Evolutionary conservation across 805 yeast genomes (phyloP), one percentile per base, ranked within the genome.

Genomic region (Schwanniomyces vanrijiae): DNA sequence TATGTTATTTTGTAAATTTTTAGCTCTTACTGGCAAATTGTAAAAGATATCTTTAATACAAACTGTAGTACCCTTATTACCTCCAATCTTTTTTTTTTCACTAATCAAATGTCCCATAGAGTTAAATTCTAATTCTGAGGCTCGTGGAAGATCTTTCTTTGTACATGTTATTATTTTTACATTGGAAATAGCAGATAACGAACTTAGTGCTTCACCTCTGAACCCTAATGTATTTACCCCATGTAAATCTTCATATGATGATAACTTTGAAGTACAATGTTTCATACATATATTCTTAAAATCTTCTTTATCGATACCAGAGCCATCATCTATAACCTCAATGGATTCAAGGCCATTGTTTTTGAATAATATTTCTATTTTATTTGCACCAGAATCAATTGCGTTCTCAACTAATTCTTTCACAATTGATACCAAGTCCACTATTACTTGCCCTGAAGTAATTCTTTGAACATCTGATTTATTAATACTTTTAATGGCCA

Each of bases 391-490:
- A 0, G 97, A 94, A 67, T 94, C 99, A 5, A 92, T 68, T 25
- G 94, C 71, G 61, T 92, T 92, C 58, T 92, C 99, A 2, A 94
- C 75, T 1, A 91, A 68, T 62, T 92, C 99, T 60, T 92, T 92
- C 25, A 86, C 83, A 0, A 88, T 86, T 0, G 92, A 82, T 0
- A 81, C 73, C 37, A 94, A 66, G 55, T 88, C 96, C 4, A 84
- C 79, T 10, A 94, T 87, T 11, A 94, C 98, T 63, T 94, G 99
- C 0, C 97, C 97, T 0, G 97, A 89, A 0, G 97, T 90, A 47
- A 92, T 81, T 49, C 77, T 73, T 53, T 87, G 88, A 5, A 90
- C 76, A 54, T 91, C 96, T 8, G 56, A 55, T 1, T 53, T 52
- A 29, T 70, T 72, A 7, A 67, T 59, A 20, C 54, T 56, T 22